Evolutionary conservation across 2,329 filamentous ascomycete genomes (phyloP).

Genomic region (Tolypocladium nubicola): DNA sequence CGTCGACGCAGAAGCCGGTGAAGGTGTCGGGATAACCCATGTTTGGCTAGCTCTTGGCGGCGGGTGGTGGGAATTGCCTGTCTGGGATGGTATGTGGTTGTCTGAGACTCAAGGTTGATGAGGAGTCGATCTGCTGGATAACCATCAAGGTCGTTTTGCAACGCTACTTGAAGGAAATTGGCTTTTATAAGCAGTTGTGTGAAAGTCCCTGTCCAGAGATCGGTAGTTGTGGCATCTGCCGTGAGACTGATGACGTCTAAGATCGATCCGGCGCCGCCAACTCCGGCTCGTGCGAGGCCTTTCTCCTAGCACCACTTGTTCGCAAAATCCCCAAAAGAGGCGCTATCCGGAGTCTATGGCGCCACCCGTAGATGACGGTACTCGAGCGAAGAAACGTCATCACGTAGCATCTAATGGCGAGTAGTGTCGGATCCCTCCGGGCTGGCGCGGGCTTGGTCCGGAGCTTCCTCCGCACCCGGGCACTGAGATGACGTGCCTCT

Average conservation of each 20-base stretch:
- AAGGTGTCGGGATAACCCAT: slow-evolving; percentile 36
- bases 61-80: not conserved
- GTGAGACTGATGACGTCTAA: not conserved
- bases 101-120: not conserved
- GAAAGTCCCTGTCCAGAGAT: not conserved
- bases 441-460: not conserved
- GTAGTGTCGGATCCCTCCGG: not conserved
- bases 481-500: not conserved
- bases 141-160: not conserved
- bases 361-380: not conserved
- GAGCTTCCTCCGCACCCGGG: not conserved
- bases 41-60: slow-evolving; percentile 5
- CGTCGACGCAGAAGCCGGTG: slow-evolving; percentile 30
- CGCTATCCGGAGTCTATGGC: not conserved
- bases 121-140: not conserved
- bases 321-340: not conserved
- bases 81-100: not conserved
- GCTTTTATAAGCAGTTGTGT: not conserved
- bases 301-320: not conserved
- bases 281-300: not conserved
- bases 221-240: not conserved
- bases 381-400: not conserved
- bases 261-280: not conserved
- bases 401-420: not conserved
- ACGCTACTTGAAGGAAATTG: not conserved